These are phyloP conservation scores for Pythium myriotylum DNA, from an alignment of 352 stramenopile genomes.

Conservation along the genomic window DNA sequence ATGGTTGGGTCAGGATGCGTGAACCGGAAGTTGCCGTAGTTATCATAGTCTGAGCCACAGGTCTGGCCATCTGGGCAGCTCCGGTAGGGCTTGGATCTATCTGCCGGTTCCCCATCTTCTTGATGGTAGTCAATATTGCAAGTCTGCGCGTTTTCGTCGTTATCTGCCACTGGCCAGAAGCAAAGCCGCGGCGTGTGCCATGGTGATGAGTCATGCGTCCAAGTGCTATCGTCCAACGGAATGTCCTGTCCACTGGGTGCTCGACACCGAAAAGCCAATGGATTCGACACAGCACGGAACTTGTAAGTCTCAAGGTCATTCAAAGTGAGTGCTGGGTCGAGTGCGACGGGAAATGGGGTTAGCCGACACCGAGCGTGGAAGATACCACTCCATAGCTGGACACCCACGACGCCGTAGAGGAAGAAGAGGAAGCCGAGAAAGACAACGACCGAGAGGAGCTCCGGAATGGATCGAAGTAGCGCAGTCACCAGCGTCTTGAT, in stretches of 20 bases:
- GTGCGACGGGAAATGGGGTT: slow-evolving; percentile 62
- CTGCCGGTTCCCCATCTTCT: background rate
- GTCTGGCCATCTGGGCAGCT: slow-evolving; percentile 37
- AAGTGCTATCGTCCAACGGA: slow-evolving; percentile 33
- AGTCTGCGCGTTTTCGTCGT: slow-evolving; percentile 46
- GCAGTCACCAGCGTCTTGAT: slow-evolving; percentile 68
- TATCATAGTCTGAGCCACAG: slow-evolving; percentile 70
- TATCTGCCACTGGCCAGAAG: slow-evolving; percentile 89
- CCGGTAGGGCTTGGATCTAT: slow-evolving; percentile 21
- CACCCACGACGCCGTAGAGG: slow-evolving; percentile 73
- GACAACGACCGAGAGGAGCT: slow-evolving; percentile 52
- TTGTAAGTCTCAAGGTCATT: slow-evolving; percentile 37
- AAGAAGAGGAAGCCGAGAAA: slow-evolving; percentile 59
- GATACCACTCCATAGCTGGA: slow-evolving; percentile 80
- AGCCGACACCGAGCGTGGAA: slow-evolving; percentile 69
- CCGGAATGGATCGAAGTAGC: slow-evolving; percentile 49
- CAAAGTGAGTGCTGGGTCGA: slow-evolving; percentile 42
- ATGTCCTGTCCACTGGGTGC: slow-evolving; percentile 38
- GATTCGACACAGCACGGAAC: slow-evolving; percentile 37
- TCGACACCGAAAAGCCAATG: slow-evolving; percentile 37
- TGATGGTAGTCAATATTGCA: slow-evolving; percentile 49
- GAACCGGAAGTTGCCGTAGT: slow-evolving; percentile 67
- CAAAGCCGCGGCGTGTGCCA: slow-evolving; percentile 73
- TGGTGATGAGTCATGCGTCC: slow-evolving; percentile 51
- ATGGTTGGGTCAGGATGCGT: slow-evolving; percentile 45